phyloP scores from a whole-genome alignment of 1,139 yeast species.

The Geotrichum carabidarum region DNA sequence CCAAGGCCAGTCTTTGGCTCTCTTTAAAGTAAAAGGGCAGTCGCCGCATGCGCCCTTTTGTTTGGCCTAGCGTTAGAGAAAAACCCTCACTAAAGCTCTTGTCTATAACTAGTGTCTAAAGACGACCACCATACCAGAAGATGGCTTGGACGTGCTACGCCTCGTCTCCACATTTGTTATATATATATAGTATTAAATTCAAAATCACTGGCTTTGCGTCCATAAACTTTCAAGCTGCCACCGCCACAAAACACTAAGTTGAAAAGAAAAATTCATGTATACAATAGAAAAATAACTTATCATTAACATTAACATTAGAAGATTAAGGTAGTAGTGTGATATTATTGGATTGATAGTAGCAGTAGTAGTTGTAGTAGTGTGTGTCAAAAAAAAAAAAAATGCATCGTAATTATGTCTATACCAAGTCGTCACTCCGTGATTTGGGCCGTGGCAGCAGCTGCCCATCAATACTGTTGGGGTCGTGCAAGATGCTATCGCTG shows the following conservation, averaged over 20 bases:
- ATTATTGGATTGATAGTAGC: not conserved
- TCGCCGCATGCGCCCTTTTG: too few relatives aligned
- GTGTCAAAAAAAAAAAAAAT: not conserved
- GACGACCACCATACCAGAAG: too few relatives aligned
- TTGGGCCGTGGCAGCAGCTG: slow-evolving; percentile 1
- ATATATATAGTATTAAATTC: too few relatives aligned
- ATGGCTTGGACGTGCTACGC: too few relatives aligned
- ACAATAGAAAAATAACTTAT: not conserved
- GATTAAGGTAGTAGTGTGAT: not conserved
- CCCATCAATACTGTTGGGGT: not conserved
- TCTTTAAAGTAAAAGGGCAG: too few relatives aligned
- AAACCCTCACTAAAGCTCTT: too few relatives aligned
- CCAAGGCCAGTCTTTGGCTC: too few relatives aligned
- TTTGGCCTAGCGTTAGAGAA: too few relatives aligned
- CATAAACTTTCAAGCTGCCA: too few relatives aligned
- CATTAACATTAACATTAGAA: not conserved
- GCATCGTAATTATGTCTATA: not conserved
- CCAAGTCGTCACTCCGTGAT: slow-evolving; percentile 6
- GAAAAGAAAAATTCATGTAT: not conserved
- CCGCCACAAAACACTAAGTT: not conserved
- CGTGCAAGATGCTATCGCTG: not conserved
- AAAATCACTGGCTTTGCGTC: too few relatives aligned
- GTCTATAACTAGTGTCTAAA: too few relatives aligned
- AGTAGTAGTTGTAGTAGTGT: not conserved
- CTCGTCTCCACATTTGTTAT: too few relatives aligned